Evolutionary conservation across 164 flowering plant genomes (phyloP).

Genomic region (Macadamia tetraphylla): DNA sequence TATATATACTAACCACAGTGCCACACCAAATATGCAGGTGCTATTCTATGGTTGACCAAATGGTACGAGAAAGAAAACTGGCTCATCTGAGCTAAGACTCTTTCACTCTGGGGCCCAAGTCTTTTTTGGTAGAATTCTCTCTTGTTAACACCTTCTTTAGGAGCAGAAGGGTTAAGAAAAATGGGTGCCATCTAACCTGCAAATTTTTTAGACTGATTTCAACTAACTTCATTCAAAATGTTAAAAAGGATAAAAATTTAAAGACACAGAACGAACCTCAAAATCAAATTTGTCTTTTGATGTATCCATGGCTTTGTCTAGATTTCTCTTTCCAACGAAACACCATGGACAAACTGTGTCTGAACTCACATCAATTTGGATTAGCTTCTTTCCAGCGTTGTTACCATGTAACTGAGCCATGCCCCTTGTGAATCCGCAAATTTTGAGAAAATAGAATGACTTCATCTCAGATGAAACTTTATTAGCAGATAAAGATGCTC

Average conservation of each 20-base stretch:
- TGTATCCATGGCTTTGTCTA: slow-evolving; percentile 76
- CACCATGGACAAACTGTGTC: slow-evolving; percentile 98
- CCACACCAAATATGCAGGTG: background rate
- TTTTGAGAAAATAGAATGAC: background rate
- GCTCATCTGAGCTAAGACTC: slow-evolving; percentile 50
- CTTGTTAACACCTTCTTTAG: slow-evolving; percentile 77
- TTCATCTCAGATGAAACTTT: no score
- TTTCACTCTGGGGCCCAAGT: slow-evolving; percentile 57
- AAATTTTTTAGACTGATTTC: slow-evolving; percentile 1
- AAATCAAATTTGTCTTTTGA: slow-evolving; percentile 65
- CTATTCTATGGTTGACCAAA: background rate
- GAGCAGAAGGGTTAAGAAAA: slow-evolving; percentile 71
- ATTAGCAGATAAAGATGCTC: no score
- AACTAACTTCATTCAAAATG: background rate
- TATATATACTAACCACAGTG: background rate
- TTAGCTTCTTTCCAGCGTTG: slow-evolving; percentile 50
- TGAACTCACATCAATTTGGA: slow-evolving; percentile 67
- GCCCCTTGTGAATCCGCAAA: slow-evolving; percentile 22
- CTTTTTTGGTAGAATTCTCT: slow-evolving; percentile 42
- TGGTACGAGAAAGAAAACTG: slow-evolving; percentile 41
- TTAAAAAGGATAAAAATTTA: background rate
- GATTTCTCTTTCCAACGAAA: slow-evolving; percentile 80
- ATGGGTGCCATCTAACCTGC: slow-evolving; percentile 90
- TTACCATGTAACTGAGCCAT: slow-evolving; percentile 45
- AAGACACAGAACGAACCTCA: slow-evolving; percentile 44